These are phyloP conservation scores for Physcomitrellopsis africana DNA, from an alignment of 225 moss, liverwort and hornwort genomes.

Conservation along the genomic window DNA sequence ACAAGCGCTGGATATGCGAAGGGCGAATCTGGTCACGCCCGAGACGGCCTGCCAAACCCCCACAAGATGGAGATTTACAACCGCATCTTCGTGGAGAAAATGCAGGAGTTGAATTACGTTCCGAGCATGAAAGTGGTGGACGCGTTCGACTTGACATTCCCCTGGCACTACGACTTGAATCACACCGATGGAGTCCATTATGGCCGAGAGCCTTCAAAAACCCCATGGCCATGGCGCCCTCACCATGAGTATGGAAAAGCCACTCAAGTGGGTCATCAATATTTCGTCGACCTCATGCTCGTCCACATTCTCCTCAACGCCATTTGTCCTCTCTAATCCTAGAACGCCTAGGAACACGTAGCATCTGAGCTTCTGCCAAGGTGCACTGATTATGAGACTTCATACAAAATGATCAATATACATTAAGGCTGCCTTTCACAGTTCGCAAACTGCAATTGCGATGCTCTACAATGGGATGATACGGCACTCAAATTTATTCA, in stretches of 20 bases:
- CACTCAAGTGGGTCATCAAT: slow-evolving; percentile 55
- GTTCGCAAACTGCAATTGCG: not conserved
- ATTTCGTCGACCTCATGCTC: slow-evolving; percentile 71
- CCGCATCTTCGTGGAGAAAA: slow-evolving; percentile 54
- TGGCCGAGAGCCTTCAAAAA: slow-evolving; percentile 52
- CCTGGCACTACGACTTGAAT: slow-evolving; percentile 63
- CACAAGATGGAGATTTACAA: slow-evolving; percentile 68
- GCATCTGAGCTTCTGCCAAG: too few species aligned
- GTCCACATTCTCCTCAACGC: slow-evolving; percentile 58
- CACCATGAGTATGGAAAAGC: not conserved
- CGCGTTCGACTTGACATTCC: slow-evolving; percentile 65
- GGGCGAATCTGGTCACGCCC: slow-evolving; percentile 46
- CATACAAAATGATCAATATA: not conserved
- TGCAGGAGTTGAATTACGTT: slow-evolving; percentile 33
- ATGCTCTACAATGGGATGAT: not conserved
- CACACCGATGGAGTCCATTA: slow-evolving; percentile 65
- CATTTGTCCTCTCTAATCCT: slow-evolving; percentile 40
- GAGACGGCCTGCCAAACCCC: slow-evolving; percentile 59
- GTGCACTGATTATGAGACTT: not conserved
- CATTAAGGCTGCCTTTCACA: not conserved
- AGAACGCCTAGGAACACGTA: not conserved
- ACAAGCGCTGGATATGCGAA: slow-evolving; percentile 48
- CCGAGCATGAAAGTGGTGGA: slow-evolving; percentile 51
- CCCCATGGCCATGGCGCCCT: slow-evolving; percentile 50
- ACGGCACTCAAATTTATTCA: slow-evolving; percentile 1